phyloP scores from a whole-genome alignment of 768 basidiomycete genomes.

The Mycena vulgaris region DNA sequence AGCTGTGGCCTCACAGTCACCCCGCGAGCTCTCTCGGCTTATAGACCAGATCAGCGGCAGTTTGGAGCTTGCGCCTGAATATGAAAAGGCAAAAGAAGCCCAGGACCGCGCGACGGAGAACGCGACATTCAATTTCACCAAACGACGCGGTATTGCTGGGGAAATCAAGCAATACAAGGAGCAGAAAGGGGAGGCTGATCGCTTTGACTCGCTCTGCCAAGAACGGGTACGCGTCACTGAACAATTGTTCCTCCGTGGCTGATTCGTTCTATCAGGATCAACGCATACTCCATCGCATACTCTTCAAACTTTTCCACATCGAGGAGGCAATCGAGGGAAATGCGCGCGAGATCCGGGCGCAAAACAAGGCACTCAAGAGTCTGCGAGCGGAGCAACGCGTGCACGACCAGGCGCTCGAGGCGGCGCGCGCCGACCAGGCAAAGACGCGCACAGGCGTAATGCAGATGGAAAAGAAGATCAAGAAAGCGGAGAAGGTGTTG shows the following conservation, averaged over 20 bases:
- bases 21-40: slow-evolving; percentile 89
- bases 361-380: slow-evolving; percentile 79
- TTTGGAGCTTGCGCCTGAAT: slow-evolving; percentile 88
- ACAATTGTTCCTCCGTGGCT: slow-evolving; percentile 13
- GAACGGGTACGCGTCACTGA: slow-evolving; percentile 69
- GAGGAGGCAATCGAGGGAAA: slow-evolving; percentile 86
- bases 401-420: slow-evolving; percentile 81
- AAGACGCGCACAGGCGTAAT: slow-evolving; percentile 80
- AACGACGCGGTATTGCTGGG: slow-evolving; percentile 91
- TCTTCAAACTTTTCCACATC: slow-evolving; percentile 93
- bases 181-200: slow-evolving; percentile 93
- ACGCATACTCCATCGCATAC: slow-evolving; percentile 82
- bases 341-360: slow-evolving; percentile 75
- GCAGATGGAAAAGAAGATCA: slow-evolving; percentile 90
- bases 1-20: slow-evolving; percentile 95
- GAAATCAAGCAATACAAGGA: slow-evolving; percentile 99
- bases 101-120: slow-evolving; percentile 95
- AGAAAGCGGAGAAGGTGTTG: slow-evolving; percentile 90
- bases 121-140: slow-evolving; percentile 95
- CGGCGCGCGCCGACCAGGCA: slow-evolving; percentile 85
- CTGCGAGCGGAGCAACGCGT: slow-evolving; percentile 78
- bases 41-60: slow-evolving; percentile 98
- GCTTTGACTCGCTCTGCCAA: slow-evolving; percentile 84
- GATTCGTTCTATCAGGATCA: slow-evolving; percentile 74
- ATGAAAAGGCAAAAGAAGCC: slow-evolving; percentile 89